Conservation (phyloP, 129 eudicot species). For the Tagetes erecta region DNA sequence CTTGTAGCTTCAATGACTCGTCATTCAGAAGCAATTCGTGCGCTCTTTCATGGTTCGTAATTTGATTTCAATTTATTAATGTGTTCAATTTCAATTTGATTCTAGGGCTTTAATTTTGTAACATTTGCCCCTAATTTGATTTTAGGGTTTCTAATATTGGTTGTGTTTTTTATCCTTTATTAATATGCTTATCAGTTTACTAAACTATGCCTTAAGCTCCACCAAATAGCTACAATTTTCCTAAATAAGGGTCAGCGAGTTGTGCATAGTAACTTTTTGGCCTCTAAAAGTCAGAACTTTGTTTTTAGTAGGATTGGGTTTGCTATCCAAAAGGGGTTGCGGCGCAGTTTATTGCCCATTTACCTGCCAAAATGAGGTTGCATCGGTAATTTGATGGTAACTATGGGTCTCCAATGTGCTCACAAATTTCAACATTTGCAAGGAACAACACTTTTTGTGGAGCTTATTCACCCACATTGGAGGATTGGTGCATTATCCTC, state of each 20-base stretch:
- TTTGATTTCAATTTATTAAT: slow-evolving; percentile 8
- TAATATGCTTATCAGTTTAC: neutral
- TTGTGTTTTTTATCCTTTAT: neutral
- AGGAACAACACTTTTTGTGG: neutral
- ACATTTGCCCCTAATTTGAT: neutral
- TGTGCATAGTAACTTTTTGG: too few species aligned
- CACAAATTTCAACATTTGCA: neutral
- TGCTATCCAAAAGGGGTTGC: too few species aligned
- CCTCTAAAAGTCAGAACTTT: too few species aligned
- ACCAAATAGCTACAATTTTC: too few species aligned
- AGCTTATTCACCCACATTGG: neutral
- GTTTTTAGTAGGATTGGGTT: too few species aligned
- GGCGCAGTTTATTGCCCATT: too few species aligned
- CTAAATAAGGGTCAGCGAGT: too few species aligned
- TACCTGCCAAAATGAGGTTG: neutral
- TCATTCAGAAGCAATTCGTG: slow-evolving; percentile 39
- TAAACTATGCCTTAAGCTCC: neutral
- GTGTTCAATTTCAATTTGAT: neutral
- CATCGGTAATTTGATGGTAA: too few species aligned
- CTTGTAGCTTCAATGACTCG: slow-evolving; percentile 59
- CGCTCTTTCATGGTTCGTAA: slow-evolving; percentile 62
- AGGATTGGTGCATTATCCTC: too few species aligned
- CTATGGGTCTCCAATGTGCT: neutral
- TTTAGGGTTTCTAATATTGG: neutral
- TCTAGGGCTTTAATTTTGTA: neutral